Evolutionary conservation across 2,329 filamentous ascomycete genomes (phyloP).

Genomic region (Mycocentrospora acerina): DNA sequence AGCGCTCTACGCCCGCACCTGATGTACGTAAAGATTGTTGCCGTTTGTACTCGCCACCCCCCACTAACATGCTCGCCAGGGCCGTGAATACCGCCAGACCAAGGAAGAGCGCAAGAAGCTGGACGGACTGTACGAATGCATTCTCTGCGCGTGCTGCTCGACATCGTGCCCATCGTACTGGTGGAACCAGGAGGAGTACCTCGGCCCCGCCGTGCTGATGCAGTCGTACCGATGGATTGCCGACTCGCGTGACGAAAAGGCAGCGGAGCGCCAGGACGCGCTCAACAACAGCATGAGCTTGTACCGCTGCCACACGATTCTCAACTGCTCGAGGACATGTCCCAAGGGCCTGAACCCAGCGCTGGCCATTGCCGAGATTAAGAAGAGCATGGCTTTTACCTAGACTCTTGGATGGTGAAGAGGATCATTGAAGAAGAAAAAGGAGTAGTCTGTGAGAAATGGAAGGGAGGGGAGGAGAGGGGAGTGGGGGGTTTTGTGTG

Average conservation of each 20-base stretch:
- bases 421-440: too few species aligned
- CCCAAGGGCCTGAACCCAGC: constrained; percentile 98
- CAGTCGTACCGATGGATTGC: constrained; percentile 98
- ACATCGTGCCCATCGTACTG: constrained; percentile 99
- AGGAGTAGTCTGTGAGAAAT: too few species aligned
- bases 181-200: constrained; percentile 99
- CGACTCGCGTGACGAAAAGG: constrained; percentile 92
- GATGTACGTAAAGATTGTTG: constrained; percentile 63
- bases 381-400: constrained; percentile 83
- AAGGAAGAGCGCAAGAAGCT: constrained; percentile 95
- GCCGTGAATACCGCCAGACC: constrained; percentile 87
- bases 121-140: constrained; percentile 98
- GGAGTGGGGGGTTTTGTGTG: too few species aligned
- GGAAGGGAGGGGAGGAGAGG: too few species aligned
- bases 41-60: neutral
- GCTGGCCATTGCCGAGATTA: constrained; percentile 93
- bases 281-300: constrained; percentile 99
- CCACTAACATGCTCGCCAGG: constrained; percentile 54
- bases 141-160: constrained; percentile 98
- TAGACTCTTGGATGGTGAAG: too few species aligned
- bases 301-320: constrained; percentile 98
- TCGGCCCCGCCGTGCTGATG: constrained; percentile 92
- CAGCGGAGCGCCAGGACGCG: constrained; percentile 80
- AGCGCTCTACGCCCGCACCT: constrained; percentile 79
- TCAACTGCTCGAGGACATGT: constrained; percentile 97